Evolutionary conservation across 2,329 filamentous ascomycete species (phyloP).

Genomic region (Myriosclerotinia curreyana): DNA sequence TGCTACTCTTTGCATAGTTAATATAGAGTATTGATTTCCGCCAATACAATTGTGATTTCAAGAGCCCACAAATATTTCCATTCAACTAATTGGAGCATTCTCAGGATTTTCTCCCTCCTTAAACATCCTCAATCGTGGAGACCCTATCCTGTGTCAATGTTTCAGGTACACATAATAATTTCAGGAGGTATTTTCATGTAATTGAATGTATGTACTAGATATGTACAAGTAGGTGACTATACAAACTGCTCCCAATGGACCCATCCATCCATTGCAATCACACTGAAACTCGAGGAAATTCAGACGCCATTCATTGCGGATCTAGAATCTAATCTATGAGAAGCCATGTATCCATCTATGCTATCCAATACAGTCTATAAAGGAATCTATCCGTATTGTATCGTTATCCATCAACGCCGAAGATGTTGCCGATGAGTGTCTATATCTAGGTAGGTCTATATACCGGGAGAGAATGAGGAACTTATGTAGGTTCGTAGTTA

Average conservation of each 20-base stretch:
- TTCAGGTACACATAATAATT: background rate
- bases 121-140: no score
- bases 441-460: slow-evolving; percentile 7
- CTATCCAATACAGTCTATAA: slow-evolving; percentile 10
- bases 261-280: background rate
- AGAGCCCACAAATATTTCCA: no score
- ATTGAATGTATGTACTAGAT: background rate
- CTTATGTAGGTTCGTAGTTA: background rate
- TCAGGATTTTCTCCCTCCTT: background rate
- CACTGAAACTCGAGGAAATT: background rate
- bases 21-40: no score
- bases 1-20: background rate
- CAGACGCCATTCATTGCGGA: slow-evolving; percentile 5
- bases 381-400: background rate
- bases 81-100: no score
- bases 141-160: background rate
- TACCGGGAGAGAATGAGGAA: background rate
- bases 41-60: no score
- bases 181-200: background rate
- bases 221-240: background rate
- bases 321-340: slow-evolving; percentile 12
- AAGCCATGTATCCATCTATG: slow-evolving; percentile 4
- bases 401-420: slow-evolving; percentile 6
- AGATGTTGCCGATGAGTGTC: background rate
- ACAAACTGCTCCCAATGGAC: background rate